Evolutionary conservation across 140 eudicot genomes (phyloP), one percentile per base, ranked within the genome.

Genomic region (Erigeron philadelphicus): DNA sequence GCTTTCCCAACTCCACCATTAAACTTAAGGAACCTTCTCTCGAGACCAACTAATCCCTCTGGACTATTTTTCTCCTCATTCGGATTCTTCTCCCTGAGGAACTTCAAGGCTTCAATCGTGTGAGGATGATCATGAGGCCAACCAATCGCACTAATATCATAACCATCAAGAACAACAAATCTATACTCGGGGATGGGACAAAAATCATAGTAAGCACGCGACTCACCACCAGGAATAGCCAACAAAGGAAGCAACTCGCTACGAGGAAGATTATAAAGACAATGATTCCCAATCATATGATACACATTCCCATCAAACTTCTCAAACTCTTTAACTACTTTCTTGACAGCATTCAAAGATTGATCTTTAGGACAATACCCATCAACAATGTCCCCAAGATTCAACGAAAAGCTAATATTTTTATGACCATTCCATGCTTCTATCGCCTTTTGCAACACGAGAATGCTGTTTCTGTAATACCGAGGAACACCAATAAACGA

Each of bases 211-310:
- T 84, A 90, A 47, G 97, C 95, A 72, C 38, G 68, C 17, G 66
- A 19, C 23, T 84, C 82, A 8, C 8, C 65, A 48, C 66, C 60
- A 12, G 67, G 80, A 71, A 87, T 77, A 68, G 67, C 64, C 77
- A 90, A 56, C 53, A 87, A 44, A 0, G 95, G 95, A 59, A 89
- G 95, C 81, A 94, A 73, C 25, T 82, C 21, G 60, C 76, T 80
- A 16, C 97, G 91, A n/a, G 99, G 94, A 67, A 94, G 95, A 82
- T 94, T 94, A 75, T 94, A 94, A 16, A 94, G 97, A 79, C 99
- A 94, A 70, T 94, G 99, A 75, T 94, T 94, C 2, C 99, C 99
- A 58, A 94, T 87, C 97, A 87, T 81, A 87, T 94, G 99, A 78
- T 89, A 84, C 21, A 82, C 90, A 2, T 73, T 87, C 21, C 97